Evolutionary conservation across 768 basidiomycete genomes (phyloP), one percentile per base, ranked within the genome.

Genomic region (Rhodotorula babjevae): DNA sequence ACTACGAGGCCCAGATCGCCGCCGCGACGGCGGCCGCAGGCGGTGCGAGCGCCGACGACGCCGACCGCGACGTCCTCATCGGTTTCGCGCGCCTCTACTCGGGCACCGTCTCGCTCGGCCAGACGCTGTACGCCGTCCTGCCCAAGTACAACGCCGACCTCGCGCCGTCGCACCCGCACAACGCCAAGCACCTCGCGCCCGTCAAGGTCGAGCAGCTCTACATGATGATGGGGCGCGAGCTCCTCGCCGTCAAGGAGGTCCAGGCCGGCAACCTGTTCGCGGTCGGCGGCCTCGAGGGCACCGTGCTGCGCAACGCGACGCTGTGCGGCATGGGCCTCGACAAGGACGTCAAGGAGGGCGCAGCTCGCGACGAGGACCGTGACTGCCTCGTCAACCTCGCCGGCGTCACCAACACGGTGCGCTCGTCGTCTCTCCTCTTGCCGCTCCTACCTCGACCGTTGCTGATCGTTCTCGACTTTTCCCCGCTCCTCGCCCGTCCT

Each of bases 181-280:
- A 98, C 81, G 81, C 80, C 23, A 87, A 86, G 72, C 85, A 90
- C 78, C 76, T 93, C 56, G 79, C 77, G 8, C 81, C 83, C 16
- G 84, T 88, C 33, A 84, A 83, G n/a, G 86, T 94, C 23, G 86
- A 87, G 68, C 88, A 87, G 12, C 81, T 99, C 63, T 99, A 97
- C 81, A 86, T 90, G 61, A 97, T 99, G 92, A 98, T 99, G 96
- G 96, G 96, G 6, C 83, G 92, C 56, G 94, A 97, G 79, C 84
- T 99, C n/a, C 87, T 91, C 0, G 84, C 88, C 0, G 91, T 95
- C 6, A 84, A 90, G 31, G 84, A 84, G 71, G 93, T 98, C 2
- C 86, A 86, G 44, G 93, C 96, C 3, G 96, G 96, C 15, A 94
- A 95, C 79, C 90, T 94, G 10, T 98, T 97, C 75, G 96, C 94